A percentile compares a stretch with the other conserved stretches of the same genome.
Evolutionary conservation across 2,329 filamentous ascomycete genomes (phyloP).

Genomic region (Ophioceras dolichostomum): DNA sequence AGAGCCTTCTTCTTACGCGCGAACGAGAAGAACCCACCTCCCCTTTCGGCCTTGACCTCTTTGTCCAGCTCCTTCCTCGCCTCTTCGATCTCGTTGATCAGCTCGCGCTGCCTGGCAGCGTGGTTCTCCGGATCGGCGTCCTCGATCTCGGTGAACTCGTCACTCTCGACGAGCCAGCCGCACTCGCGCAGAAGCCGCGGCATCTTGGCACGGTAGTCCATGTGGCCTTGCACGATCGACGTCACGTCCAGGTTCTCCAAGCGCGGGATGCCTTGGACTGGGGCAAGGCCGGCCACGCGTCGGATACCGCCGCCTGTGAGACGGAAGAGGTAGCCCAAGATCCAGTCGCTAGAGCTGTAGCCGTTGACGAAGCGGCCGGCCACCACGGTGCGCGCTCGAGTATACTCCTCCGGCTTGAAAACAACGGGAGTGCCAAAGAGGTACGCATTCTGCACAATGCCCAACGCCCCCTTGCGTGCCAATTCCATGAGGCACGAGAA

Average conservation of each 20-base stretch:
- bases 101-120: conserved; percentile 71
- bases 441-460: conserved; percentile 89
- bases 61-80: conserved; percentile 77
- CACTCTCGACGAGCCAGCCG: conserved; percentile 82
- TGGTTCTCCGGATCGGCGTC: conserved; percentile 95
- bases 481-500: conserved; percentile 86
- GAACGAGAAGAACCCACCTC: conserved; percentile 60
- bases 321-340: conserved; percentile 89
- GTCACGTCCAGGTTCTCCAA: conserved; percentile 87
- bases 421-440: conserved; percentile 89
- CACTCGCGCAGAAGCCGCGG: conserved; percentile 75
- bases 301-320: conserved; percentile 87
- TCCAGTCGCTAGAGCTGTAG: conserved; percentile 94
- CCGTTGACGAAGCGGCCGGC: conserved; percentile 91
- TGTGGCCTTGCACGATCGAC: conserved; percentile 76
- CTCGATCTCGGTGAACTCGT: conserved; percentile 94
- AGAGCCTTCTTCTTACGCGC: conserved; percentile 67
- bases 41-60: conserved; percentile 51
- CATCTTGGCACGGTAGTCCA: conserved; percentile 93
- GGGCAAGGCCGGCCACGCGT: conserved; percentile 70
- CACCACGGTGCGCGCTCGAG: conserved; percentile 70
- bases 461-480: conserved; percentile 68
- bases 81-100: conserved; percentile 95
- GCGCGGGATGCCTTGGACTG: conserved; percentile 63
- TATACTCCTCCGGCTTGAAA: conserved; percentile 80